Evolutionary conservation across 495 filamentous ascomycete genomes (phyloP).

Genomic region (Cercophora scortea): DNA sequence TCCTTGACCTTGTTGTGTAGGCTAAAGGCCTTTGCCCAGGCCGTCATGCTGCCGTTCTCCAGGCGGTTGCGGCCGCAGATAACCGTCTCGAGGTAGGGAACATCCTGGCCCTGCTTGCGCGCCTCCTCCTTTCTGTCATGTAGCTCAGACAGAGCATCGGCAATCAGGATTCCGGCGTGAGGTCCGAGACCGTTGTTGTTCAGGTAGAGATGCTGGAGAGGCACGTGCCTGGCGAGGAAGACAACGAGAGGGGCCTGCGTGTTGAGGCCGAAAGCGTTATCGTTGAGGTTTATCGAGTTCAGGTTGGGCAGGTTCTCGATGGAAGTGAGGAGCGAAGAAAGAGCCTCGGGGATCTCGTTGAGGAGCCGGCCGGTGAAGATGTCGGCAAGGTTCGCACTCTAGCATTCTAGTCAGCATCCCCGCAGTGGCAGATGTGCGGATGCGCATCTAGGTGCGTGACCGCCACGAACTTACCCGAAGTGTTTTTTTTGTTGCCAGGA

Average conservation of each 20-base stretch:
- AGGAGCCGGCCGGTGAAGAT: constrained; percentile 95
- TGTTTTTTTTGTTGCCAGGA: constrained; percentile 70
- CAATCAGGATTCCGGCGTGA: constrained; percentile 75
- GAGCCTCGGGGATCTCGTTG: constrained; percentile 85
- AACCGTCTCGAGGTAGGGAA: constrained; percentile 81
- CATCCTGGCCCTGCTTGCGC: constrained; percentile 53
- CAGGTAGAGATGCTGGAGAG: constrained; percentile 83
- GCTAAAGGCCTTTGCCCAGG: constrained; percentile 81
- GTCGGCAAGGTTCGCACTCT: constrained; percentile 81
- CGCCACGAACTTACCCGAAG: constrained; percentile 48
- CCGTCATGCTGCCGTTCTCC: constrained; percentile 91
- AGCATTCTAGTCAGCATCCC: constrained; percentile 12
- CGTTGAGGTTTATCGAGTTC: constrained; percentile 88
- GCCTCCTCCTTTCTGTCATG: constrained; percentile 70
- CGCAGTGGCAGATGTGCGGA: background rate
- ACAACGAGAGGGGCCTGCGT: constrained; percentile 74
- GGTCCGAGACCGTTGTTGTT: constrained; percentile 99
- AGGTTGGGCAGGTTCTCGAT: constrained; percentile 75
- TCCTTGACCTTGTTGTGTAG: constrained; percentile 71
- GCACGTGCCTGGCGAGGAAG: constrained; percentile 77
- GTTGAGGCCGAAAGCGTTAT: constrained; percentile 96
- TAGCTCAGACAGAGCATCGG: constrained; percentile 71
- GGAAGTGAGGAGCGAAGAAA: constrained; percentile 75
- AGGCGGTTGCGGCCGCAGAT: constrained; percentile 93
- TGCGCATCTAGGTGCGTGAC: background rate